Base-by-base conservation (phyloP, 257 asterid species). In the Lantana camara region DNA sequence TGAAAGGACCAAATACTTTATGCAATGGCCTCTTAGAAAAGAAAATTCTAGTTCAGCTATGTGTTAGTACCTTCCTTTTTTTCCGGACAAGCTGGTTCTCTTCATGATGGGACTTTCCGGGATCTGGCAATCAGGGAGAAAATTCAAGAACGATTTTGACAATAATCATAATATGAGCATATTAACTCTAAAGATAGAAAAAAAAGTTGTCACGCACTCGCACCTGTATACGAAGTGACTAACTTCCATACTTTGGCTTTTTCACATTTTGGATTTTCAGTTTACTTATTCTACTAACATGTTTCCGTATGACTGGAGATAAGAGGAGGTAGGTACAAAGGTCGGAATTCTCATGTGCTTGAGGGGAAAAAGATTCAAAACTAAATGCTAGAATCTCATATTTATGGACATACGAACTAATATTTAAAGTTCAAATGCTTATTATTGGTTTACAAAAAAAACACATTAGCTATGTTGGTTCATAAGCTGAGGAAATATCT, bases 51-150 rank as follows among this genome's bases (percentile, higher is more conserved):
- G 49, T 48, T 41, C 48, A 47, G 57, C 21, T 42, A 32, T 60
- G 41, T 58, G 16, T 56, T 56, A 30, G 66, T 79, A 94, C 99
- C 99, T 90, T 90, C 72, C 87, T 80, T 82, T 82, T 78, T 78
- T 83, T 87, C 45, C 51, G 40, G 51, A 75, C 67, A 74, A 57
- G 78, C 55, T 24, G 76, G 58, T 69, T 69, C 70, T 87, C 88
- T 55, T 72, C 88, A 24, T 50, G 71, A 54, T 52, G 79, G 63
- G 82, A 66, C 60, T 78, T 76, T 66, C 80, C 67, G 63, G 81
- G 73, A 84, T 70, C 99, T 93, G 86, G 45, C 60, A 70, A 74
- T 41, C 50, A 66, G 60, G 61, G 68, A 66, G 50, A 60, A 56
- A 50, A 62, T 64, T 56, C 71, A 78, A 65, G 52, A 52, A 27